Evolutionary conservation across 169 alveolate genomes (phyloP).

Genomic region (Cryptosporidium baileyi): DNA sequence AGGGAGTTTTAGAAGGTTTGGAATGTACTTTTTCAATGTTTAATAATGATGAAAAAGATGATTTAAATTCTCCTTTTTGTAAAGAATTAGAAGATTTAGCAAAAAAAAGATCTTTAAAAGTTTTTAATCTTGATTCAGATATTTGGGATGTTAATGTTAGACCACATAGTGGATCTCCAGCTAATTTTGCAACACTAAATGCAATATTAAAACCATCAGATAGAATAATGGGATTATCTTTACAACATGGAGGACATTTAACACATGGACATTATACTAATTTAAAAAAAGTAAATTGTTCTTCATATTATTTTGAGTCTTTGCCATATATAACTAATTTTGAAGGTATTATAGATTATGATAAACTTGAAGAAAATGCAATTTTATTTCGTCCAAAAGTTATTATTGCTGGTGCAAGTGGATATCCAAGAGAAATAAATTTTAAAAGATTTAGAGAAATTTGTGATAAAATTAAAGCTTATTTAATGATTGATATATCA

Average conservation of each 20-base stretch:
- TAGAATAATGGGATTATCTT: constrained; percentile 95
- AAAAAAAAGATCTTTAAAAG: constrained; percentile 91
- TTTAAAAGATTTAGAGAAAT: constrained; percentile 88
- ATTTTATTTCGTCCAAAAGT: constrained; percentile 85
- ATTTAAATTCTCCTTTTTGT: constrained; percentile 78
- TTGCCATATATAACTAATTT: constrained; percentile 88
- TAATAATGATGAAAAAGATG: constrained; percentile 76
- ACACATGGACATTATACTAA: constrained; percentile 89
- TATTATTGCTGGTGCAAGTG: constrained; percentile 86
- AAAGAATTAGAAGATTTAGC: constrained; percentile 66
- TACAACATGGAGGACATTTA: constrained; percentile 95
- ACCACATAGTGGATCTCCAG: constrained; percentile 94
- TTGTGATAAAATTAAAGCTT: constrained; percentile 94
- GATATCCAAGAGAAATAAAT: constrained; percentile 85
- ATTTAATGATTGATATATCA: constrained; percentile 96
- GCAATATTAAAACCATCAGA: constrained; percentile 94
- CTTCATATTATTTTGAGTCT: constrained; percentile 92
- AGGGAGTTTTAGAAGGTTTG: constrained; percentile 77
- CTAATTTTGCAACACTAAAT: constrained; percentile 94
- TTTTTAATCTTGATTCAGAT: constrained; percentile 88
- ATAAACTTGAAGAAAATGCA: constrained; percentile 88
- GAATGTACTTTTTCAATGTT: constrained; percentile 73
- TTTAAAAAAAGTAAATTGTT: constrained; percentile 90
- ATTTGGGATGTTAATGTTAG: constrained; percentile 98
- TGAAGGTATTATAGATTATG: constrained; percentile 91